These are phyloP conservation scores for Teratosphaeria viscida DNA, from an alignment of 2,329 filamentous ascomycete species.

Conservation along the genomic window DNA sequence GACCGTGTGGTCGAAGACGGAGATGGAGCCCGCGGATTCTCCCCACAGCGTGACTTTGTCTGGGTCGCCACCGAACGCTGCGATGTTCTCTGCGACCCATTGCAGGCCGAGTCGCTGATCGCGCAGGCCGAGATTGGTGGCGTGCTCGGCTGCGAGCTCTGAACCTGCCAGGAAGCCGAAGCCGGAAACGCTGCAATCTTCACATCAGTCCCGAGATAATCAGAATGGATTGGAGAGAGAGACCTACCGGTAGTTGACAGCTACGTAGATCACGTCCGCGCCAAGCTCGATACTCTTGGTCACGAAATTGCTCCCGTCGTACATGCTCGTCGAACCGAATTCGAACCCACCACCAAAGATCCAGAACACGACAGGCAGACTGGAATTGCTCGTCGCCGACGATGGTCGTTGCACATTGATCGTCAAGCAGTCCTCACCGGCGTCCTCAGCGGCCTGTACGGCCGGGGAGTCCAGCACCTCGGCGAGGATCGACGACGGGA, in stretches of 20 bases:
- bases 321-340: slow-evolving; percentile 29
- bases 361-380: slow-evolving; percentile 40
- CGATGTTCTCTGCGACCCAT: slow-evolving; percentile 43
- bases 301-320: slow-evolving; percentile 32
- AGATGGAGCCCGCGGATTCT: slow-evolving; percentile 52
- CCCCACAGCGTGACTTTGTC: slow-evolving; percentile 60
- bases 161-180: slow-evolving; percentile 27
- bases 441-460: slow-evolving; percentile 27
- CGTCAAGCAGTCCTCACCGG: slow-evolving; percentile 33
- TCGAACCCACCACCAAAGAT: slow-evolving; percentile 38
- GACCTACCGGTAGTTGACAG: slow-evolving; percentile 54
- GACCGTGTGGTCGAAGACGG: slow-evolving; percentile 65
- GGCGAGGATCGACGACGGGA: slow-evolving; percentile 29
- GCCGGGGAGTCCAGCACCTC: slow-evolving; percentile 30
- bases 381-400: slow-evolving; percentile 25
- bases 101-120: slow-evolving; percentile 22
- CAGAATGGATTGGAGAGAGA: background rate
- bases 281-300: slow-evolving; percentile 34
- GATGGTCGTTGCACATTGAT: slow-evolving; percentile 30
- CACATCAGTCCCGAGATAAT: background rate
- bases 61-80: slow-evolving; percentile 49
- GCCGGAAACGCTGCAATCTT: slow-evolving; percentile 18
- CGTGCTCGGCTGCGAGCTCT: slow-evolving; percentile 24
- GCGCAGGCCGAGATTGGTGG: slow-evolving; percentile 25
- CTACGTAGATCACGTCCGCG: slow-evolving; percentile 63